Base-by-base conservation (phyloP, 2,329 filamentous ascomycete species). In the Phaeophleospora eucalypticola region DNA sequence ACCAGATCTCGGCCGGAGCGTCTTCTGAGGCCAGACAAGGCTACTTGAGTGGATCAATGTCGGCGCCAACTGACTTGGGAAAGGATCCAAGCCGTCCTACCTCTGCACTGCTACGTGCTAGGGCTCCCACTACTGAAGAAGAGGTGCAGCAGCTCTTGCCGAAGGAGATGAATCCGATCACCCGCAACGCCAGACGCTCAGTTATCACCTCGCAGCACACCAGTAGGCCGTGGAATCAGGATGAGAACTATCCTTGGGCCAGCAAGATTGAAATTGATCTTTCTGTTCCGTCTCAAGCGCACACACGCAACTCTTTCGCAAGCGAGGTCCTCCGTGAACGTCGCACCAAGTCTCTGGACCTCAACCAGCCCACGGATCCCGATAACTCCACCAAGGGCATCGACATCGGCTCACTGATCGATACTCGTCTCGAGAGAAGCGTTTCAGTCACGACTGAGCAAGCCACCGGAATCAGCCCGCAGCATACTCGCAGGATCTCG, bases 221-320 rank as follows among this genome's bases (percentile, higher is more conserved):
- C 44, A 69, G 65, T 36, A 65, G 70, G 20, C 71, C 71, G n/a
- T 74, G 71, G 71, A 75, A 75, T 49, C 61, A 62, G 16, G 70
- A 73, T 49, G 69, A 71, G 56, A 73, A 71, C 55, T 74, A 72
- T 53, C 70, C 71, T 27, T 74, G 70, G 71, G 65, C 62, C 36
- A 66, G 56, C 43, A 60, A 64, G 27, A 54, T 68, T 20, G 62
- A 64, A 21, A 71, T 74, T 38, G 67, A 69, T 29, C 62, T 74
- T 4, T 68, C 65, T 18, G 58, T 62, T 2, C 65, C 67, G 8
- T 59, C 61, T 4, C 52, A 62, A 20, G 60, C 57, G 2, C 60
- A 63, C 24, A 59, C 58, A n/a, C 59, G 60, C 36, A 57, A 61
- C 27, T 60, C 58, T 4, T 49, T 62, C 29, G 52, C 54, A 21